A percentile compares a stretch with the other conserved stretches of the same genome.
phyloP scores from a whole-genome alignment of 2,329 filamentous ascomycete species.

The Trichoderma simmonsii region DNA sequence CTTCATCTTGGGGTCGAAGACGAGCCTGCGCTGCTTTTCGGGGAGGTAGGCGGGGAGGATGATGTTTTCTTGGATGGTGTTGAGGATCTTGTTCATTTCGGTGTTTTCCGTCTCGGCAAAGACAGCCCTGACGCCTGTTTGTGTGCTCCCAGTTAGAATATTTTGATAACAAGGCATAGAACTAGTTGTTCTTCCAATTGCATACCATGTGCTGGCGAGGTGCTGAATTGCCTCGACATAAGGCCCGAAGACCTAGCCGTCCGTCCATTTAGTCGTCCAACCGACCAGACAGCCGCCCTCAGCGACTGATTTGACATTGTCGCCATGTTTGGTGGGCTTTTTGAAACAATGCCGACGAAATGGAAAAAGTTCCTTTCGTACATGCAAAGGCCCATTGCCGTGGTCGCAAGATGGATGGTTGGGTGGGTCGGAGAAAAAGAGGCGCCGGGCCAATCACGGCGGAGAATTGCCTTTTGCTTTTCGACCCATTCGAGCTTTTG shows the following conservation, averaged over 20 bases:
- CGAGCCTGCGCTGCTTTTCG: constrained; percentile 48
- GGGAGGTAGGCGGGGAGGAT: constrained; percentile 61
- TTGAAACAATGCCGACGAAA: not conserved
- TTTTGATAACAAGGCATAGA: not conserved
- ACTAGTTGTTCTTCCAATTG: not conserved
- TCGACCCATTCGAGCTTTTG: constrained; percentile 21
- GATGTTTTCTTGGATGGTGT: constrained; percentile 53
- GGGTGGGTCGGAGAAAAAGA: constrained; percentile 31
- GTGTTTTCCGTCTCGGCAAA: constrained; percentile 52
- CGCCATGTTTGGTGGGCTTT: not conserved
- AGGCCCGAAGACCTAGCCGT: not conserved
- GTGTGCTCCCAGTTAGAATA: constrained; percentile 18
- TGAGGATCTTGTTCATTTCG: constrained; percentile 53
- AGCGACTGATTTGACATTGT: constrained; percentile 26
- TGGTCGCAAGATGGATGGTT: not conserved
- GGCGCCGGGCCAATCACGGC: constrained; percentile 38
- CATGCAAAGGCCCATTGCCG: constrained; percentile 8
- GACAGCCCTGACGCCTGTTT: constrained; percentile 35
- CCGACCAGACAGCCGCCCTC: constrained; percentile 27
- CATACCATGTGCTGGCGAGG: constrained; percentile 31
- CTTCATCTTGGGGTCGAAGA: constrained; percentile 48
- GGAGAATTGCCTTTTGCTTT: constrained; percentile 34
- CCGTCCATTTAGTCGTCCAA: constrained; percentile 19
- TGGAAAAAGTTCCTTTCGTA: constrained; percentile 20
- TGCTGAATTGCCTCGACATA: constrained; percentile 29